Evolutionary conservation across 768 basidiomycete genomes (phyloP), one percentile per base, ranked within the genome.

Genomic region (Paxillus ammoniavirescens): DNA sequence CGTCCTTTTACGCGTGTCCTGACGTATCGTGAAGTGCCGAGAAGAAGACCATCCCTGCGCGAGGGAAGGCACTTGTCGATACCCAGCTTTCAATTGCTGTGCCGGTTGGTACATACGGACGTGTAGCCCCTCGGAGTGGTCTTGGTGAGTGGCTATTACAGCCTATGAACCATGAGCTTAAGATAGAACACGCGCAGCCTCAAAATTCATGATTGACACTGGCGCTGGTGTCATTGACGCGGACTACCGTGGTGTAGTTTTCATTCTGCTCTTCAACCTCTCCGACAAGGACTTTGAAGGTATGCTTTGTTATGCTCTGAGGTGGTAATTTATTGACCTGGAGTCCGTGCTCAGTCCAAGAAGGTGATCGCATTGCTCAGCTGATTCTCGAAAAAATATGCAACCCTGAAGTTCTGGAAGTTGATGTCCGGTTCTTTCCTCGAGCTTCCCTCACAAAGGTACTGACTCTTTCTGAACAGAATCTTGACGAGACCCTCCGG

Each of bases 181-280:
- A 50, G 26, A 48, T 15, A 21, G 50, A 26, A 45, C 28, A 54
- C 14, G 40, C 57, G 15, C 57, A 97, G 97, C 97, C 17, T 90
- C 91, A 14, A 99, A 99, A 67, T 94, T 92, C 70, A 93, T 93
- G 85, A 98, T 98, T 54, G 91, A 95, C 66, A 98, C 96, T 0
- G 97, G 97, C 2, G 97, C 97, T 10, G 97, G 96, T 18, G 97
- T 99, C 7, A 82, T 99, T 47, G 97, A 99, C 58, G 91, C 93
- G 7, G 97, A 99, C 69, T 98, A 99, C 71, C 81, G 97, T 49
- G 97, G 97, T 18, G 76, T 84, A 12, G 82, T 99, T 43, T 93
- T 88, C 65, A 91, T 98, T 35, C 77, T 99, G 28, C 77, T 99
- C 42, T 98, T 93, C 82, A 98, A 99, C 68, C 82, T 86, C 52